phyloP scores from a whole-genome alignment of 495 filamentous ascomycete genomes.

The Glonium stellatum region DNA sequence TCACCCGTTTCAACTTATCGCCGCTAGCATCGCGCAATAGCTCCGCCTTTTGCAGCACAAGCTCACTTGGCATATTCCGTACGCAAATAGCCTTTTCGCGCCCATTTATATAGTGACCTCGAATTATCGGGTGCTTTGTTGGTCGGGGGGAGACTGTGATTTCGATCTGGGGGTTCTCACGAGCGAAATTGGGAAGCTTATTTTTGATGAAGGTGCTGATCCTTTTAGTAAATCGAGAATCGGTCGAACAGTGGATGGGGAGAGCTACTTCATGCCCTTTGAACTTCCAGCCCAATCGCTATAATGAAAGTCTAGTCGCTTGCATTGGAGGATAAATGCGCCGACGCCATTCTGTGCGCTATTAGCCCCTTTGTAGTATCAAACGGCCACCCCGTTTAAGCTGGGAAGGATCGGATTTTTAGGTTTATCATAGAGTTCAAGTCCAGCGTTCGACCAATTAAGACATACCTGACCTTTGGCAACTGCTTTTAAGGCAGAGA shows the following conservation, averaged over 20 bases:
- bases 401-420: not conserved
- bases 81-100: constrained; percentile 81
- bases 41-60: constrained; percentile 74
- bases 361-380: constrained; percentile 1
- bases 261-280: constrained; percentile 80
- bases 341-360: constrained; percentile 78
- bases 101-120: constrained; percentile 86
- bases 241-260: not conserved
- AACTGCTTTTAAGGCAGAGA: constrained; percentile 52
- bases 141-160: constrained; percentile 85
- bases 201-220: constrained; percentile 71
- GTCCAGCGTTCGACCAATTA: not conserved
- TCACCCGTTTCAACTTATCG: constrained; percentile 71
- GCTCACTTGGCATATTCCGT: constrained; percentile 69
- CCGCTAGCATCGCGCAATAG: constrained; percentile 77
- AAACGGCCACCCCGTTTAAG: no score
- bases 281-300: constrained; percentile 93
- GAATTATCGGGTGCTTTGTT: constrained; percentile 75
- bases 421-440: not conserved
- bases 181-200: constrained; percentile 67
- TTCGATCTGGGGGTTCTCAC: constrained; percentile 78
- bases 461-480: constrained; percentile 54
- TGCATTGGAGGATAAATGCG: constrained; percentile 96
- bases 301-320: constrained; percentile 89
- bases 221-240: constrained; percentile 2